phyloP scores from a whole-genome alignment of 306 rosid species.

The Lagenaria siceraria region DNA sequence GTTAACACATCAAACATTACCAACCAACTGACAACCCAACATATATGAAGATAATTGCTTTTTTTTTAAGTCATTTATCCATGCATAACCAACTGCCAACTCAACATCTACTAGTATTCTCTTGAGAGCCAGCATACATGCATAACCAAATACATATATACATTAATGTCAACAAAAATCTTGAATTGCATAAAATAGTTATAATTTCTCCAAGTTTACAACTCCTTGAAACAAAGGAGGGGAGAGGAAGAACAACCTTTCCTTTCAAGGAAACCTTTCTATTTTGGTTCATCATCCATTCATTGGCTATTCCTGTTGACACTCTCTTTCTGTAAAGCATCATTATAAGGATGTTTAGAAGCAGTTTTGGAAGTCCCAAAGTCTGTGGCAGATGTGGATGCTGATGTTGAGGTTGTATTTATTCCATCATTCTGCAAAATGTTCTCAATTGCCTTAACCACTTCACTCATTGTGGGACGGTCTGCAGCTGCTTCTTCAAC shows the following conservation, averaged over 20 bases:
- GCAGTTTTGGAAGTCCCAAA: slow-evolving; percentile 37
- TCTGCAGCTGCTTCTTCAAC: slow-evolving; percentile 69
- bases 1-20: not conserved
- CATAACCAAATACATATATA: too few relatives aligned
- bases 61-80: too few relatives aligned
- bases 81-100: too few relatives aligned
- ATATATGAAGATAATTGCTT: too few relatives aligned
- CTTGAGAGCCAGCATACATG: too few relatives aligned
- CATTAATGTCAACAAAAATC: too few relatives aligned
- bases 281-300: slow-evolving; percentile 65
- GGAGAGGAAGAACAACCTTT: not conserved
- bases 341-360: slow-evolving; percentile 50
- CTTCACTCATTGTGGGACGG: slow-evolving; percentile 84
- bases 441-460: slow-evolving; percentile 65
- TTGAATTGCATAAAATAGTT: too few relatives aligned
- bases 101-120: too few relatives aligned
- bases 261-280: not conserved
- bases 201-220: too few relatives aligned
- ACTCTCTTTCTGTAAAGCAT: slow-evolving; percentile 36
- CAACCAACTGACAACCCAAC: not conserved
- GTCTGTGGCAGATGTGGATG: slow-evolving; percentile 77
- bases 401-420: slow-evolving; percentile 65
- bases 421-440: slow-evolving; percentile 74
- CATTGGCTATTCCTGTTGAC: not conserved
- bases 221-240: not conserved